Evolutionary conservation across 2,329 filamentous ascomycete species (phyloP).

Genomic region (Aspergillus awamori): DNA sequence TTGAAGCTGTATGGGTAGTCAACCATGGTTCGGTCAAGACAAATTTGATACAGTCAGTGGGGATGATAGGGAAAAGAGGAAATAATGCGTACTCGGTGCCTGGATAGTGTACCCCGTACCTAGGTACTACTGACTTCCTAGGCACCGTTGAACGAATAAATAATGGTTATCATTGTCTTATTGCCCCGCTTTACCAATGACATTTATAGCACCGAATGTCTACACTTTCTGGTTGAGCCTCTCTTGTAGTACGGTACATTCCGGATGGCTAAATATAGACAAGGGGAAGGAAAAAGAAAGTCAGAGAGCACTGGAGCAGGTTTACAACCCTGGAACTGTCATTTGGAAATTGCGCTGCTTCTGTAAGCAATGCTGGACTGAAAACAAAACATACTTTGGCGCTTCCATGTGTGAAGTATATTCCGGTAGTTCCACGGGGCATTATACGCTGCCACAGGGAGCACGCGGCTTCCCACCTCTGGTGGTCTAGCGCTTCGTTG

Average conservation of each 20-base stretch:
- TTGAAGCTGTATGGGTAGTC: not conserved
- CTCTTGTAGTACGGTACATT: not conserved
- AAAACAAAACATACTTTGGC: not conserved
- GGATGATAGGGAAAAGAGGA: constrained; percentile 18
- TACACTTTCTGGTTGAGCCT: not conserved
- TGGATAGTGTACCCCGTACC: not conserved
- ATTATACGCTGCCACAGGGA: not conserved
- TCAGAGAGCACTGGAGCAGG: not conserved
- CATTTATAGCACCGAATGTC: not conserved
- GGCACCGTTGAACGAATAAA: not conserved
- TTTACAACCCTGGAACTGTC: not conserved
- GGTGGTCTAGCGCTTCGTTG: not conserved
- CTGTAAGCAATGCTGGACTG: not conserved
- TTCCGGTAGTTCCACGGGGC: not conserved
- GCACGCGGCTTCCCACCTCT: not conserved
- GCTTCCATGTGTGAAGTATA: not conserved
- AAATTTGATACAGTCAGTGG: constrained; percentile 25
- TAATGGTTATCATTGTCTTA: not conserved
- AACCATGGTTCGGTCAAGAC: constrained; percentile 21
- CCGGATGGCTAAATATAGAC: not conserved
- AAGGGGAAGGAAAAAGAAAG: not conserved
- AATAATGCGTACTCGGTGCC: not conserved
- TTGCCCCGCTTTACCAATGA: not conserved
- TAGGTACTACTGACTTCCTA: not conserved
- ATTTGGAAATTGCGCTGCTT: not conserved